Conservation (phyloP, 768 basidiomycete species). For the Mycena chlorophos region DNA sequence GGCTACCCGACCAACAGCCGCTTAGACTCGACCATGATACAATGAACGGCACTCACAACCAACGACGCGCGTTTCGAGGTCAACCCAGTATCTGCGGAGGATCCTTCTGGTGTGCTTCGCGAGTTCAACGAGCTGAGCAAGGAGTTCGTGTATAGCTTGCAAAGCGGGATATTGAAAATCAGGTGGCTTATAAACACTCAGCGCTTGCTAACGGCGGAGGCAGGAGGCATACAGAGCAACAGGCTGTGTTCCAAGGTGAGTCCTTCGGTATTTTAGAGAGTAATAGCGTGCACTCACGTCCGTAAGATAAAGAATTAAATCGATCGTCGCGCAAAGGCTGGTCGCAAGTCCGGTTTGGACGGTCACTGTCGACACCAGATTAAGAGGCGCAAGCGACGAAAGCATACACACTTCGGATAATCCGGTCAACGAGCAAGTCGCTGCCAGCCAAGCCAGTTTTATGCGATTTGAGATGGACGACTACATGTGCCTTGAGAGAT, state of each 20-base stretch:
- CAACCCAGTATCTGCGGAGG: not conserved
- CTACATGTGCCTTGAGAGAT: not conserved
- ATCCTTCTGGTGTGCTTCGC: slow-evolving; percentile 9
- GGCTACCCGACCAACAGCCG: too few species aligned
- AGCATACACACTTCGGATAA: slow-evolving; percentile 33
- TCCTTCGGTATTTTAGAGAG: too few species aligned
- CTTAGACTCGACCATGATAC: not conserved
- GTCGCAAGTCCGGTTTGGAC: slow-evolving; percentile 40
- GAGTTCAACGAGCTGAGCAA: slow-evolving; percentile 39
- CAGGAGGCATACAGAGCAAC: slow-evolving; percentile 10
- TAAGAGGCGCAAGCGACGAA: not conserved
- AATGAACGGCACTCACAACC: not conserved
- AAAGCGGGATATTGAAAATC: slow-evolving; percentile 36
- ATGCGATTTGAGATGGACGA: slow-evolving; percentile 18
- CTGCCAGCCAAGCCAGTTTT: slow-evolving; percentile 38
- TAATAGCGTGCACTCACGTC: slow-evolving; percentile 3
- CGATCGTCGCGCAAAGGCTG: slow-evolving; percentile 32
- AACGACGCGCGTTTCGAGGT: not conserved
- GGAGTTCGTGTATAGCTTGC: slow-evolving; percentile 41
- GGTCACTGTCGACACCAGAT: slow-evolving; percentile 27
- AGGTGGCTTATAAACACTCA: slow-evolving; percentile 25
- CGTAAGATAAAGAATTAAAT: slow-evolving; percentile 34
- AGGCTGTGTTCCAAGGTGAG: slow-evolving; percentile 1
- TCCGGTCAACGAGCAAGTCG: slow-evolving; percentile 38
- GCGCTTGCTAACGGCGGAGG: not conserved